phyloP scores from a whole-genome alignment of 2,329 filamentous ascomycete species.

The Biscogniauxia sp. region DNA sequence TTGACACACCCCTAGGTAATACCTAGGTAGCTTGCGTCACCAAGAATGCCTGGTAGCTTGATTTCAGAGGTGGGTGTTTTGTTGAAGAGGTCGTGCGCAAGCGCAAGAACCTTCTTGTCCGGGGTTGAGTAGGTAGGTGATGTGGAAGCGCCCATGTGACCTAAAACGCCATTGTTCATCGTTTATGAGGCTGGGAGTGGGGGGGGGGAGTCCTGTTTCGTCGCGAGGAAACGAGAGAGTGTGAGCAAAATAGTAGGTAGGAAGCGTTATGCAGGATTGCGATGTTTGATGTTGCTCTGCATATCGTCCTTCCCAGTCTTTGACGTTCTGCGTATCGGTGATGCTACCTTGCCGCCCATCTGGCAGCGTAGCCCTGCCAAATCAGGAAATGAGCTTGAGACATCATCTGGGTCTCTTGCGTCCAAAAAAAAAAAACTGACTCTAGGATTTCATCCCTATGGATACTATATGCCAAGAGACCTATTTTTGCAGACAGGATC shows the following conservation, averaged over 20 bases:
- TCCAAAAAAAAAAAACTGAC: neutral
- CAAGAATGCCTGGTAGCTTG: neutral
- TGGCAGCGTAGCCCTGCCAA: constrained; percentile 19
- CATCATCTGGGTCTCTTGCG: neutral
- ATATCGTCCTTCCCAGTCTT: constrained; percentile 1
- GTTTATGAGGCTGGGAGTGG: constrained; percentile 10
- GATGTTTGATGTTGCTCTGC: constrained; percentile 3
- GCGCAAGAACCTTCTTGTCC: neutral
- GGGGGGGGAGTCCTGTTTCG: constrained; percentile 22
- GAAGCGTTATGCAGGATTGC: constrained; percentile 5
- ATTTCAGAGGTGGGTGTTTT: neutral
- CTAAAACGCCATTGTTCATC: neutral
- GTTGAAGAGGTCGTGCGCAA: neutral
- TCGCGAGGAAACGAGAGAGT: constrained; percentile 11
- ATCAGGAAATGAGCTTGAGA: constrained; percentile 21
- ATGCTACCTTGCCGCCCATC: constrained; percentile 15
- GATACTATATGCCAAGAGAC: neutral
- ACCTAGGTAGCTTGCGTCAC: neutral
- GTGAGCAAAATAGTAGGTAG: neutral
- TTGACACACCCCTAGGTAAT: constrained; percentile 13
- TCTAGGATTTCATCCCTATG: neutral
- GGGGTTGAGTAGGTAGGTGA: neutral
- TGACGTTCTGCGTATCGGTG: constrained; percentile 6
- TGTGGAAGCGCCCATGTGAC: constrained; percentile 4
- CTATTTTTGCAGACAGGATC: neutral